These are phyloP conservation scores for Skeletonema costatum DNA, from an alignment of 108 stramenopile species.

Conservation along the genomic window DNA sequence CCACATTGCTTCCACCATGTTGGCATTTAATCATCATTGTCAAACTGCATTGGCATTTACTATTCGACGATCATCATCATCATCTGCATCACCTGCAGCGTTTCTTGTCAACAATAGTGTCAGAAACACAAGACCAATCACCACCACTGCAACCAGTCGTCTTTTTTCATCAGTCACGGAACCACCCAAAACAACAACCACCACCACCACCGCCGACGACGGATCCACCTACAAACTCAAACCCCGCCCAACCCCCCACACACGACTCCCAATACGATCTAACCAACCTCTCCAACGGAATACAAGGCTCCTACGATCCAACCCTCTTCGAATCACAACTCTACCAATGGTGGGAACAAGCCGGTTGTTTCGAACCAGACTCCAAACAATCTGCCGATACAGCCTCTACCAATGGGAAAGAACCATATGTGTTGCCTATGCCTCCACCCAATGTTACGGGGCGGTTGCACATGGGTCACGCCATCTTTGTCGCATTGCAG, in stretches of 20 bases:
- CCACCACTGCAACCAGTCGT: not conserved
- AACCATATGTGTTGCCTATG: slow-evolving; percentile 91
- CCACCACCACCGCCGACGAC: not conserved
- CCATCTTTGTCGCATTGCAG: slow-evolving; percentile 98
- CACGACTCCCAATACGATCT: slow-evolving; percentile 20
- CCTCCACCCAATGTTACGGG: slow-evolving; percentile 99
- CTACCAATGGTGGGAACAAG: slow-evolving; percentile 86
- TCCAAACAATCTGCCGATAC: slow-evolving; percentile 54
- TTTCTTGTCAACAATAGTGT: not conserved
- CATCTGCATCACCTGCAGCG: not conserved
- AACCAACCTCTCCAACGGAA: not conserved
- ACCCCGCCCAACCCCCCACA: not conserved
- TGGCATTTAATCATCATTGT: not conserved
- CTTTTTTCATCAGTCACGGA: not conserved
- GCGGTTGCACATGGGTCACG: slow-evolving; percentile 99
- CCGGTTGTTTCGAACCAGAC: slow-evolving; percentile 85
- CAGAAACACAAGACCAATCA: not conserved
- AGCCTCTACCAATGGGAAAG: slow-evolving; percentile 11
- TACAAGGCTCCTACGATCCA: slow-evolving; percentile 64
- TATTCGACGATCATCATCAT: not conserved
- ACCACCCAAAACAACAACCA: not conserved
- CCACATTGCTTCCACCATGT: not conserved
- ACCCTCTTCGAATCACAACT: slow-evolving; percentile 69
- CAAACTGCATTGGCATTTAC: slow-evolving; percentile 1
- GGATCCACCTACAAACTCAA: slow-evolving; percentile 13